Evolutionary conservation across 2,329 filamentous ascomycete genomes (phyloP).

Genomic region (Orbilia oligospora): DNA sequence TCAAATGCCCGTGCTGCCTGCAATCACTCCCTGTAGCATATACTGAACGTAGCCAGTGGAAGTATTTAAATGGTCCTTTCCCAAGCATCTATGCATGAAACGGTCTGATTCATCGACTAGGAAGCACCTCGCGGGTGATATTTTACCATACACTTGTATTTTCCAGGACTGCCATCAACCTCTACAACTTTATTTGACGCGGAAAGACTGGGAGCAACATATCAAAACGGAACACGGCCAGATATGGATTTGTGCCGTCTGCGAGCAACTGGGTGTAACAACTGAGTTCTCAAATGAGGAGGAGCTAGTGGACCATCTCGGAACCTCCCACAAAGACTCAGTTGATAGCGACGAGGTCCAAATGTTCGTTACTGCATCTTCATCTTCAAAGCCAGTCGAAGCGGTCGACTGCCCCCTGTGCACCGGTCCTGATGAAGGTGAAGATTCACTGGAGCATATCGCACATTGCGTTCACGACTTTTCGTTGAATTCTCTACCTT

Average conservation of each 20-base stretch:
- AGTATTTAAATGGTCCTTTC: slow-evolving; percentile 2
- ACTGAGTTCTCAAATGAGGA: slow-evolving; percentile 33
- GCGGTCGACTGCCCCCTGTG: slow-evolving; percentile 37
- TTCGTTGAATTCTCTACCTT: slow-evolving; percentile 39
- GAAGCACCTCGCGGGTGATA: slow-evolving; percentile 55
- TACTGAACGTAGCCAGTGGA: slow-evolving; percentile 30
- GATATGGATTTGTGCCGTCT: slow-evolving; percentile 40
- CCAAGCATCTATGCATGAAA: neutral
- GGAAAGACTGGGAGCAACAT: slow-evolving; percentile 48
- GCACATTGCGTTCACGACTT: slow-evolving; percentile 55
- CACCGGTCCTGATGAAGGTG: slow-evolving; percentile 24
- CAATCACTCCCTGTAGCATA: slow-evolving; percentile 17
- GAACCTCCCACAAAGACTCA: slow-evolving; percentile 12
- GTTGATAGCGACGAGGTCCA: slow-evolving; percentile 44
- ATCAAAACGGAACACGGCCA: slow-evolving; percentile 52
- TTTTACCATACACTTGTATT: slow-evolving; percentile 51
- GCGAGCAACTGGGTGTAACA: slow-evolving; percentile 22
- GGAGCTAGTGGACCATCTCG: slow-evolving; percentile 34
- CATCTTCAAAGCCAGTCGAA: slow-evolving; percentile 36
- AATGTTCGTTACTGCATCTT: slow-evolving; percentile 52
- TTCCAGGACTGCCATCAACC: slow-evolving; percentile 36
- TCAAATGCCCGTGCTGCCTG: slow-evolving; percentile 24
- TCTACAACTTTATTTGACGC: slow-evolving; percentile 41
- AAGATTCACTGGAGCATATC: slow-evolving; percentile 47
- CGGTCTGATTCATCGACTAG: slow-evolving; percentile 12